A percentile compares a stretch with the other conserved stretches of the same genome.
Evolutionary conservation across 768 basidiomycete species (phyloP).

Genomic region (Psilocybe tampanensis): DNA sequence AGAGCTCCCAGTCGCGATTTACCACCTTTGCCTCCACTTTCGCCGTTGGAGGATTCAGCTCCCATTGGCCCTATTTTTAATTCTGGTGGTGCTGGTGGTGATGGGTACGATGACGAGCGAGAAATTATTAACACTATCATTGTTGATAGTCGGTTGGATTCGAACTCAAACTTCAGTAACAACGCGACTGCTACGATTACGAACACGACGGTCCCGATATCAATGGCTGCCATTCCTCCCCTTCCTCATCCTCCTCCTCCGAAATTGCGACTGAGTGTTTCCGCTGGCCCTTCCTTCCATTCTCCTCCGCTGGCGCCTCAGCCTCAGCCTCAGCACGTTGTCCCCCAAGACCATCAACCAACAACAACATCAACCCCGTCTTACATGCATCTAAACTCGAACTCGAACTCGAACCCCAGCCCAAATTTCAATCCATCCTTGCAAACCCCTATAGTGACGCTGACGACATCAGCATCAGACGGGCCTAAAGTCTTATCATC

Average conservation of each 20-base stretch:
- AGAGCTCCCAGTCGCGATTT: not conserved
- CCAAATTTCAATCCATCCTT: not conserved
- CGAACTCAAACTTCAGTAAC: not conserved
- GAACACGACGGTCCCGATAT: not conserved
- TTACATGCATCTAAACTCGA: too few relatives aligned
- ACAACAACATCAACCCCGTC: not conserved
- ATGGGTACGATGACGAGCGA: too few relatives aligned
- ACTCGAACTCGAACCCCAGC: too few relatives aligned
- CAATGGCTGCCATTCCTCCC: not conserved
- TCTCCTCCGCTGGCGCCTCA: not conserved
- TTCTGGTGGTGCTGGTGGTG: not conserved
- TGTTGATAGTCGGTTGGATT: not conserved
- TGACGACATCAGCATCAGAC: not conserved
- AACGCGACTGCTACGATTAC: not conserved
- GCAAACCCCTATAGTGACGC: constrained; percentile 7
- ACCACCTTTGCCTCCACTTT: not conserved
- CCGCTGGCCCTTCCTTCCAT: not conserved
- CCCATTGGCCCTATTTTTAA: not conserved
- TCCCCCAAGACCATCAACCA: too few relatives aligned
- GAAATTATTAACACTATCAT: not conserved
- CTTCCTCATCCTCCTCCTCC: not conserved
- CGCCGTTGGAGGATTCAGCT: not conserved
- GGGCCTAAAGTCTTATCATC: not conserved
- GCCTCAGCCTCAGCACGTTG: not conserved
- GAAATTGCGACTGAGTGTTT: not conserved